These are phyloP conservation scores for Pythium aristosporum DNA, from an alignment of 352 stramenopile genomes.

Conservation along the genomic window DNA sequence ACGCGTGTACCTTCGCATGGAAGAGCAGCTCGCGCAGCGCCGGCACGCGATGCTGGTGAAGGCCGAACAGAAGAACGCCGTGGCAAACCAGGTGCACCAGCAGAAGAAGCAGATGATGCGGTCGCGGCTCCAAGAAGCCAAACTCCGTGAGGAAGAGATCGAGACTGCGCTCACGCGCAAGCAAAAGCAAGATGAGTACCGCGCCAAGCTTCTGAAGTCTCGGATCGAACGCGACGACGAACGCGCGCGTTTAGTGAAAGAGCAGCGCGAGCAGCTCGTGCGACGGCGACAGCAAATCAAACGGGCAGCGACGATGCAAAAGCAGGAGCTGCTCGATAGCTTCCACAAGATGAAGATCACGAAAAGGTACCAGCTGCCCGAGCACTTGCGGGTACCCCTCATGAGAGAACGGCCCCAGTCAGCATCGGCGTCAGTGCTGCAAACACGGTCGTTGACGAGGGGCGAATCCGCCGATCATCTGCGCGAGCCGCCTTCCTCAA, in stretches of 20 bases:
- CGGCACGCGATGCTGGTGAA: slow-evolving; percentile 42
- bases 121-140: slow-evolving; percentile 60
- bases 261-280: slow-evolving; percentile 55
- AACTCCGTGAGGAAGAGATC: slow-evolving; percentile 80
- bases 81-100: slow-evolving; percentile 49
- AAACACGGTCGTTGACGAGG: slow-evolving; percentile 39
- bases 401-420: slow-evolving; percentile 35
- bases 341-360: slow-evolving; percentile 86
- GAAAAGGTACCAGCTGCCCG: slow-evolving; percentile 68
- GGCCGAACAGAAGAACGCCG: slow-evolving; percentile 50
- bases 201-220: slow-evolving; percentile 47
- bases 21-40: slow-evolving; percentile 47
- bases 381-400: slow-evolving; percentile 42
- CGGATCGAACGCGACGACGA: slow-evolving; percentile 68
- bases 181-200: slow-evolving; percentile 68
- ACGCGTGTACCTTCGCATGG: slow-evolving; percentile 62
- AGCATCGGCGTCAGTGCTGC: slow-evolving; percentile 34
- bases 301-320: slow-evolving; percentile 51
- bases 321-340: slow-evolving; percentile 71
- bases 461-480: slow-evolving; percentile 9
- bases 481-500: not conserved
- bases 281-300: slow-evolving; percentile 68
- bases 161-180: slow-evolving; percentile 51
- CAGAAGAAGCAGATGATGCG: slow-evolving; percentile 53
- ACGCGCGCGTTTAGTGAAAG: slow-evolving; percentile 49